Conservation (phyloP, 306 rosid genomes). For the Acacia crassicarpa region DNA sequence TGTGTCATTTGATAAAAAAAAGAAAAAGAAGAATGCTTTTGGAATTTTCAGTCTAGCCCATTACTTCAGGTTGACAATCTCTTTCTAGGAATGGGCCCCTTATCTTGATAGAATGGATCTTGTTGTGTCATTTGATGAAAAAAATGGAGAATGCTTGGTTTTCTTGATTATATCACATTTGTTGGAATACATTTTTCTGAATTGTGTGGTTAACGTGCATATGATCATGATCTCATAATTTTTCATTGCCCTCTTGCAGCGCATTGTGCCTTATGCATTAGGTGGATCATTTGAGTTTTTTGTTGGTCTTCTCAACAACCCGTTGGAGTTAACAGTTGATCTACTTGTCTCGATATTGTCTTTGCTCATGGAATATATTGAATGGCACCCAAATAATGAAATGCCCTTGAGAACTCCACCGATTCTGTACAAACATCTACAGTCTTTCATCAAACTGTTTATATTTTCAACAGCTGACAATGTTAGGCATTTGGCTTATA, state of each 20-base stretch:
- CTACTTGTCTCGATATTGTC: constrained; percentile 74
- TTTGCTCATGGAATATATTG: constrained; percentile 68
- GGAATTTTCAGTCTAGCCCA: background rate
- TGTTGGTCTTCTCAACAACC: constrained; percentile 58
- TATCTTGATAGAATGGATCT: background rate
- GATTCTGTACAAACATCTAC: constrained; percentile 79
- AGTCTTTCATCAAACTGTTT: constrained; percentile 63
- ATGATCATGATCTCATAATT: constrained; percentile 25
- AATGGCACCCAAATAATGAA: constrained; percentile 60
- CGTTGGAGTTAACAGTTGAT: constrained; percentile 53
- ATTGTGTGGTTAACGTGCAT: background rate
- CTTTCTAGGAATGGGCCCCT: background rate
- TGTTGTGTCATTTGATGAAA: background rate
- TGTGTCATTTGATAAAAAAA: background rate
- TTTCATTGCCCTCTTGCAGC: constrained; percentile 57
- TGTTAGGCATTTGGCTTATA: constrained; percentile 58
- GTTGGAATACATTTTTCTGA: background rate
- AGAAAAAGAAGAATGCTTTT: constrained; percentile 14
- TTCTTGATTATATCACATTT: background rate
- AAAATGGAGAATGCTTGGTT: constrained; percentile 20
- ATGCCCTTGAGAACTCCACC: constrained; percentile 67
- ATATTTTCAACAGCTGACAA: constrained; percentile 56
- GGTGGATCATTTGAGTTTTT: constrained; percentile 81
- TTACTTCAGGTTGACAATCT: background rate
- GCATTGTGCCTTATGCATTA: constrained; percentile 51